phyloP scores from a whole-genome alignment of 768 basidiomycete species.

The Lyophyllum semitale region DNA sequence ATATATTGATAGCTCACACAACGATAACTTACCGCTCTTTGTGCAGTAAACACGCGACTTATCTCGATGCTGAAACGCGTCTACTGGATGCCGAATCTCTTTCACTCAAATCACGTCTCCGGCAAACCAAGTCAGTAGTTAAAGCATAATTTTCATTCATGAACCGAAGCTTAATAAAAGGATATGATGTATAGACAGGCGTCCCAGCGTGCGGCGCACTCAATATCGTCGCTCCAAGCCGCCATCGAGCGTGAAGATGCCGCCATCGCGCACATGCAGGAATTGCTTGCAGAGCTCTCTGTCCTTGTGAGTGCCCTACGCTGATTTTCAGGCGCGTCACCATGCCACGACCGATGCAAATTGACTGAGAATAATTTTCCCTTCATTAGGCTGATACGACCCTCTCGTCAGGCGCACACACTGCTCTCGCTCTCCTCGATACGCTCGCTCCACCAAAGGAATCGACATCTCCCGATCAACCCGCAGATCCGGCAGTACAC shows the following conservation, averaged over 20 bases:
- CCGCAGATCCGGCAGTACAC: not conserved
- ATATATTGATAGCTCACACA: not conserved
- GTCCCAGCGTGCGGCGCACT: slow-evolving; percentile 22
- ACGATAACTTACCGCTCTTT: not conserved
- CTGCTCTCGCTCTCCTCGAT: slow-evolving; percentile 10
- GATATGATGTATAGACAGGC: slow-evolving; percentile 19
- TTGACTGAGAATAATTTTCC: not conserved
- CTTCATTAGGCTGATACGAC: slow-evolving; percentile 14
- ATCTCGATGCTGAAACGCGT: slow-evolving; percentile 25
- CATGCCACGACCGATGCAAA: not conserved
- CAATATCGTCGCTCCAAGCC: slow-evolving; percentile 23
- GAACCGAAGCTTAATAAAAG: not conserved
- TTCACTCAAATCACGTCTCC: slow-evolving; percentile 27
- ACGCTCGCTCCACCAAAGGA: slow-evolving; percentile 1
- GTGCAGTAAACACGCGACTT: slow-evolving; percentile 24
- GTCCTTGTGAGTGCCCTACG: slow-evolving; percentile 20
- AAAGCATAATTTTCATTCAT: not conserved
- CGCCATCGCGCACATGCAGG: slow-evolving; percentile 20
- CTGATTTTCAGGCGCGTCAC: not conserved
- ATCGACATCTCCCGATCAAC: not conserved
- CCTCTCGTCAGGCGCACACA: slow-evolving; percentile 11
- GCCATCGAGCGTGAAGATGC: slow-evolving; percentile 22
- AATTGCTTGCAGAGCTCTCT: slow-evolving; percentile 29
- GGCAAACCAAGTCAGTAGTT: slow-evolving; percentile 28
- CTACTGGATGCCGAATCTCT: slow-evolving; percentile 27